These are phyloP conservation scores for Shiraia bambusicola DNA, from an alignment of 2,329 filamentous ascomycete genomes.

Conservation along the genomic window DNA sequence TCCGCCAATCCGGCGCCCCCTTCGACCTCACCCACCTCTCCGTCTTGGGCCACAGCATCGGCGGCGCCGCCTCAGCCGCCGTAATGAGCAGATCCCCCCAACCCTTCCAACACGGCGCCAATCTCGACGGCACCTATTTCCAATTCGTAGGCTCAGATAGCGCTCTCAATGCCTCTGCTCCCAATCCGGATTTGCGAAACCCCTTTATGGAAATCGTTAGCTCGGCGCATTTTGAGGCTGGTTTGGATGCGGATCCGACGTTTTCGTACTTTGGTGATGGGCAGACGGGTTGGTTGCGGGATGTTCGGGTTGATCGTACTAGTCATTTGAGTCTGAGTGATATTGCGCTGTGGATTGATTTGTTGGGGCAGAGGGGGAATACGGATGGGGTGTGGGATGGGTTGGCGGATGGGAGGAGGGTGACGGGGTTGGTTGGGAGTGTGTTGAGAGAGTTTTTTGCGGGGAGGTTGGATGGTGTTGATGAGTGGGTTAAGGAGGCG, in stretches of 20 bases:
- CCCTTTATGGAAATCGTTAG: background rate
- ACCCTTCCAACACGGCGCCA: conserved; percentile 2
- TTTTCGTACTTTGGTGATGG: background rate
- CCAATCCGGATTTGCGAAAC: background rate
- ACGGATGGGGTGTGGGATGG: conserved; percentile 1
- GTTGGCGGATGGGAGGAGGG: background rate
- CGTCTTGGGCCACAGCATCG: conserved; percentile 14
- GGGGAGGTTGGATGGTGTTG: background rate
- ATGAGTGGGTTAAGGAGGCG: conserved; percentile 2
- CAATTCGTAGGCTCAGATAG: background rate
- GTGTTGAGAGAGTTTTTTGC: conserved; percentile 1
- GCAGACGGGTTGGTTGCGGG: conserved; percentile 2
- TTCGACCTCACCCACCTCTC: conserved; percentile 9
- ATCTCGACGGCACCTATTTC: conserved; percentile 4
- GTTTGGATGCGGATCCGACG: background rate
- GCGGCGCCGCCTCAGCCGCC: conserved; percentile 9
- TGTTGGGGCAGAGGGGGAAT: background rate
- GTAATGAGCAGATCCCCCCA: background rate
- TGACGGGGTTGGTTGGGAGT: background rate
- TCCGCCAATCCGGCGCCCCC: conserved; percentile 1
- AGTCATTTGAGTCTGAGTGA: conserved; percentile 2
- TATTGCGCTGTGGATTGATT: conserved; percentile 3
- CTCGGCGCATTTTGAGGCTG: conserved; percentile 1
- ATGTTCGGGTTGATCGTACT: conserved; percentile 1
- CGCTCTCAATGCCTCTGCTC: too few species aligned